These are phyloP conservation scores for Tulasnella sp. DNA, from an alignment of 768 basidiomycete species.

Conservation along the genomic window DNA sequence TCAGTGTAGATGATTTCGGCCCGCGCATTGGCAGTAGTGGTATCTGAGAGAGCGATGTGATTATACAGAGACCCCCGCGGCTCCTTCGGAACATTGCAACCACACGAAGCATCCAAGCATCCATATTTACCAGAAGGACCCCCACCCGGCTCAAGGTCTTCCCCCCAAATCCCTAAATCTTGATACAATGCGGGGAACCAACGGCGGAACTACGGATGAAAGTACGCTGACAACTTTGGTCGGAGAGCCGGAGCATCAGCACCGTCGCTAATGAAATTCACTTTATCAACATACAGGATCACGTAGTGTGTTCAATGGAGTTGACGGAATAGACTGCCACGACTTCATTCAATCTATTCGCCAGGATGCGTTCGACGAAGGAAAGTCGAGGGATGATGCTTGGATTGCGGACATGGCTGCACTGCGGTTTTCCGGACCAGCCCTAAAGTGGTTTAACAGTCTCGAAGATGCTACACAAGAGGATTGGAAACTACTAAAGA, in stretches of 20 bases:
- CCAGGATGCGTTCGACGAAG: background rate
- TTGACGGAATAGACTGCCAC: background rate
- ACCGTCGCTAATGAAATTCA: background rate
- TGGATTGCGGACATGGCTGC: background rate
- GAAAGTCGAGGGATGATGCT: background rate
- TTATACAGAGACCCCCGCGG: too few relatives aligned
- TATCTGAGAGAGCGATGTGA: too few relatives aligned
- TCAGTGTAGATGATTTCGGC: too few relatives aligned
- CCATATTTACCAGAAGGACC: background rate
- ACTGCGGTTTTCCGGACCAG: background rate
- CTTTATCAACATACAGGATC: background rate
- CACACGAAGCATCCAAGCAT: too few relatives aligned
- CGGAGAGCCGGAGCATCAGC: background rate
- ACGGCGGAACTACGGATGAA: too few relatives aligned
- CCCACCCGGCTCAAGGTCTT: background rate
- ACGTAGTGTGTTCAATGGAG: background rate
- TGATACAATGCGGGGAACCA: background rate
- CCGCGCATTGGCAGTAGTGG: too few relatives aligned
- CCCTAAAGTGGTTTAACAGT: background rate
- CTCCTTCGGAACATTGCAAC: too few relatives aligned
- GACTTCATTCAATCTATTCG: background rate
- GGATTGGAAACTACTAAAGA: background rate
- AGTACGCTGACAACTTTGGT: background rate
- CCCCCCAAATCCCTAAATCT: background rate
- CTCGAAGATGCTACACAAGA: background rate